Percentiles rank a stretch among this genome's conserved stretches.
Conservation (phyloP, 108 stramenopile genomes). For the Discostella pseudostelligera region DNA sequence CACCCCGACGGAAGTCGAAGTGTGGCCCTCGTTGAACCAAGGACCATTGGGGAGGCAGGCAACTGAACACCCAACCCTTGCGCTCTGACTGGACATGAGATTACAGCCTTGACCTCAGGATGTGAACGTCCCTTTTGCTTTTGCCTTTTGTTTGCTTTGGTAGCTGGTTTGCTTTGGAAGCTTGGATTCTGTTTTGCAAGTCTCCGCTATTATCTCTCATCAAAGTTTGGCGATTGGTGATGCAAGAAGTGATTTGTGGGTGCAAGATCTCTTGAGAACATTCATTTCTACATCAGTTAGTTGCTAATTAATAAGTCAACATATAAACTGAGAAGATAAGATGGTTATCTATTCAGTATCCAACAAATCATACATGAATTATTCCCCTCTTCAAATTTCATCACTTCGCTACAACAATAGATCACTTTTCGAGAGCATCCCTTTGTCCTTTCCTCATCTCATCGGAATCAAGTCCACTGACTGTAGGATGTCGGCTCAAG, state of each 20-base stretch:
- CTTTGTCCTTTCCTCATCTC: not conserved
- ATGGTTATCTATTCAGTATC: not conserved
- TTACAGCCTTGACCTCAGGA: conserved; percentile 46
- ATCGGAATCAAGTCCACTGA: conserved; percentile 18
- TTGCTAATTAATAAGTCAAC: no score
- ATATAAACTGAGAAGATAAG: no score
- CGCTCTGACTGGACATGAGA: conserved; percentile 43
- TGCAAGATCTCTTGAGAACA: no score
- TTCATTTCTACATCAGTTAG: no score
- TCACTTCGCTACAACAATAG: not conserved
- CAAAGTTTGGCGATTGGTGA: no score
- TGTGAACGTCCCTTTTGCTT: conserved; percentile 15
- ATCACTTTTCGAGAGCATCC: not conserved
- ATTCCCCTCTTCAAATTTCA: not conserved
- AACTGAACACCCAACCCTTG: conserved; percentile 43
- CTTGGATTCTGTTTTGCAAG: no score
- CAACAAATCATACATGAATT: not conserved
- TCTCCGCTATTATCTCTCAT: no score
- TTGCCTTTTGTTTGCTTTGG: not conserved
- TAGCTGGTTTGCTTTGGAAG: no score
- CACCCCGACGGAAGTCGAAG: conserved; percentile 32
- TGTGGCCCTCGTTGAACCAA: conserved; percentile 21
- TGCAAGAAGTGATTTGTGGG: no score
- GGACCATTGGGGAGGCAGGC: conserved; percentile 35
- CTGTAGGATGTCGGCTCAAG: conserved; percentile 15